phyloP scores from a whole-genome alignment of 2,329 filamentous ascomycete species.

The Exophiala bonariae region DNA sequence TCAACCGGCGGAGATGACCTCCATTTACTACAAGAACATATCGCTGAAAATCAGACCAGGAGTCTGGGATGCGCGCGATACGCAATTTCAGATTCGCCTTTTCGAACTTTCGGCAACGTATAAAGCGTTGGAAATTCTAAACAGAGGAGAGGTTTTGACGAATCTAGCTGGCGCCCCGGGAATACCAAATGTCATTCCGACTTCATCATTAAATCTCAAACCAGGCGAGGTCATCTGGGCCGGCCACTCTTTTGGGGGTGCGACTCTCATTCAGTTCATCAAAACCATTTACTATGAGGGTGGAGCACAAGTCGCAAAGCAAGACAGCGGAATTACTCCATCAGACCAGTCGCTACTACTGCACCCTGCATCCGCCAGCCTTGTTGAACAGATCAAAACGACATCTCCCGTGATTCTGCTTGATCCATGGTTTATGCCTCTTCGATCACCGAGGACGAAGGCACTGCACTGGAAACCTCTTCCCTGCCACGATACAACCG shows the following conservation, averaged over 20 bases:
- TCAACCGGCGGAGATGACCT: conserved; percentile 27
- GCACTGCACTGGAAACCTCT: conserved; percentile 69
- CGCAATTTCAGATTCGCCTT: conserved; percentile 70
- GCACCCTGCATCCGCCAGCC: conserved; percentile 56
- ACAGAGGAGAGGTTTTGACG: conserved; percentile 50
- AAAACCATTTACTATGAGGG: conserved; percentile 68
- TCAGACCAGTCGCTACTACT: conserved; percentile 8
- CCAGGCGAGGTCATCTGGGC: conserved; percentile 73
- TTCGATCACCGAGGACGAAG: conserved; percentile 61
- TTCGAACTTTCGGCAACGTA: conserved; percentile 76
- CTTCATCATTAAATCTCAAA: conserved; percentile 62
- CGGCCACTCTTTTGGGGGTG: conserved; percentile 79
- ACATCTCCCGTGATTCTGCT: conserved; percentile 67
- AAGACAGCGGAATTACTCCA: not conserved
- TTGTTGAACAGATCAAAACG: conserved; percentile 67
- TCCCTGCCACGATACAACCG: conserved; percentile 60
- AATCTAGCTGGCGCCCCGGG: conserved; percentile 33
- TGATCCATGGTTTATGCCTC: conserved; percentile 77
- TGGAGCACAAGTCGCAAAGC: not conserved
- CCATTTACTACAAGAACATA: conserved; percentile 43
- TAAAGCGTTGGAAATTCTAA: conserved; percentile 66
- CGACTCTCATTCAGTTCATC: conserved; percentile 72
- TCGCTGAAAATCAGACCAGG: conserved; percentile 65
- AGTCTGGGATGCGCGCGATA: conserved; percentile 66
- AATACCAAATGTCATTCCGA: conserved; percentile 45